These are phyloP conservation scores for Lentinula boryana DNA, from an alignment of 768 basidiomycete genomes.

Conservation along the genomic window DNA sequence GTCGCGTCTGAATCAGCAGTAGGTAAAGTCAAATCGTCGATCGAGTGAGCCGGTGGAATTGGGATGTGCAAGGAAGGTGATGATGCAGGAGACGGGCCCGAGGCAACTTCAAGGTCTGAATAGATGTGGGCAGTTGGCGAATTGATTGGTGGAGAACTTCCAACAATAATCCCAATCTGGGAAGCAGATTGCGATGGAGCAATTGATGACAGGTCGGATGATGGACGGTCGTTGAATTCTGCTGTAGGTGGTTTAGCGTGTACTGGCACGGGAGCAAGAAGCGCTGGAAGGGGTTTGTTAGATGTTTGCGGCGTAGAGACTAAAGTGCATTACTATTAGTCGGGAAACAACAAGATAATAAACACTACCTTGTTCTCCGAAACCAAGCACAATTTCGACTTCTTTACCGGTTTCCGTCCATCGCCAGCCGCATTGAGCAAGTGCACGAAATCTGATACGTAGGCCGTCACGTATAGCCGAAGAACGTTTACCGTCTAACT, in stretches of 20 bases:
- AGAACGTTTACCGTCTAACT: constrained; percentile 47
- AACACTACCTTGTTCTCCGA: constrained; percentile 1
- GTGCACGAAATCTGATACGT: constrained; percentile 52
- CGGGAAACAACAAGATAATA: neutral
- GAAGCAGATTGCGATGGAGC: constrained; percentile 77
- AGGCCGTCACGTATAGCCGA: constrained; percentile 59
- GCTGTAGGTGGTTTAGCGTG: neutral
- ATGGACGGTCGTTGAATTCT: constrained; percentile 16
- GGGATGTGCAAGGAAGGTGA: neutral
- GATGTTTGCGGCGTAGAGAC: neutral
- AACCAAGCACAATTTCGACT: constrained; percentile 35
- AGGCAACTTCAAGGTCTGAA: neutral
- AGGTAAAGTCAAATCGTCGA: neutral
- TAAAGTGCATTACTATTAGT: neutral
- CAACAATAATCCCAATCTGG: constrained; percentile 34
- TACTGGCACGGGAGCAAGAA: neutral
- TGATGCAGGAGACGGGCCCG: neutral
- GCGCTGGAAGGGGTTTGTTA: constrained; percentile 23
- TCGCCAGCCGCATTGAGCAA: constrained; percentile 61
- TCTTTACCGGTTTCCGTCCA: constrained; percentile 68
- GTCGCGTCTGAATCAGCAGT: neutral
- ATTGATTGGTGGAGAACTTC: neutral
- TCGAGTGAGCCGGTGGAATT: neutral
- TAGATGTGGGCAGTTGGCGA: neutral
- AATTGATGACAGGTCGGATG: constrained; percentile 58